Conservation (phyloP, 495 filamentous ascomycete species). For the Aspergillus campestris region DNA sequence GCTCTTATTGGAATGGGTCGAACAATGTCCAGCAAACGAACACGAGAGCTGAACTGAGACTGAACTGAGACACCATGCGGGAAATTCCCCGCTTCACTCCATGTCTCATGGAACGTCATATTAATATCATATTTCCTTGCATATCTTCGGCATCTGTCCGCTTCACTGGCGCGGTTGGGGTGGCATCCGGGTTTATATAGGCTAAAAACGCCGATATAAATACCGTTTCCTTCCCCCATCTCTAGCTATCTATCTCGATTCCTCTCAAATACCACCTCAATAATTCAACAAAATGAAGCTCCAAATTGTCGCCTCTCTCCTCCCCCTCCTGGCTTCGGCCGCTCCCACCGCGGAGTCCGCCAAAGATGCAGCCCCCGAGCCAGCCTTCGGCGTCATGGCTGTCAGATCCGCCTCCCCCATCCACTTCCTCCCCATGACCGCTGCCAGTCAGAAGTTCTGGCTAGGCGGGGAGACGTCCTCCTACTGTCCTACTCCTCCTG, state of each 20-base stretch:
- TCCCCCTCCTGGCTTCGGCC: constrained; percentile 23
- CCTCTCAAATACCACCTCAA: constrained; percentile 1
- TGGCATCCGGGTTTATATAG: too few relatives aligned
- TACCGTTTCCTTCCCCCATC: neutral
- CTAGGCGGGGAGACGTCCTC: constrained; percentile 30
- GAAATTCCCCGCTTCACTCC: too few relatives aligned
- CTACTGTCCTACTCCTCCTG: constrained; percentile 26
- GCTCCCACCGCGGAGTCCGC: constrained; percentile 10
- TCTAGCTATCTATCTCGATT: neutral
- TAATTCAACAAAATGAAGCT: constrained; percentile 21
- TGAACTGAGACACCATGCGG: too few relatives aligned
- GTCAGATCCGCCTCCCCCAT: constrained; percentile 33
- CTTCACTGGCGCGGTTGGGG: too few relatives aligned
- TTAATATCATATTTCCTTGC: too few relatives aligned
- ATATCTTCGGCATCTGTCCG: too few relatives aligned
- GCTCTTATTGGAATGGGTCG: too few relatives aligned
- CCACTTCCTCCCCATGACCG: constrained; percentile 32
- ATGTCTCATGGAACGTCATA: too few relatives aligned
- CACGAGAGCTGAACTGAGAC: too few relatives aligned
- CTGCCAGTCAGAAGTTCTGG: constrained; percentile 31
- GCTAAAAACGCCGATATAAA: too few relatives aligned
- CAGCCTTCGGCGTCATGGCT: constrained; percentile 30
- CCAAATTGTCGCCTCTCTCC: constrained; percentile 14
- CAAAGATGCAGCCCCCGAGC: constrained; percentile 4
- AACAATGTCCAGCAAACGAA: too few relatives aligned